These are phyloP conservation scores for Scheffersomyces segobiensis DNA, from an alignment of 1,139 yeast species.

Conservation along the genomic window DNA sequence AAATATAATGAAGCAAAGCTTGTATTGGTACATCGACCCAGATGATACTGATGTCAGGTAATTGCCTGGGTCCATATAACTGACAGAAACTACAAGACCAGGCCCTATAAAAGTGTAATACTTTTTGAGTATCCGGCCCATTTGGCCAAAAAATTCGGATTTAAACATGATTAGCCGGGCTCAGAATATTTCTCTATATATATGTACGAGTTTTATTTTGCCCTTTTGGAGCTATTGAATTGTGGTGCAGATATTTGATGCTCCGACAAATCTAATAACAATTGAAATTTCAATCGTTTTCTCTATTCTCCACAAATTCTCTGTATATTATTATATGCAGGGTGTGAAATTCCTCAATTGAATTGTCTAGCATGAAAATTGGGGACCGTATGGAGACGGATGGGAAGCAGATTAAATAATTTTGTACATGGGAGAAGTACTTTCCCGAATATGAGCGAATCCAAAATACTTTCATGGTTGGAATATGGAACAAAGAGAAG, in stretches of 20 bases:
- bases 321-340: not conserved
- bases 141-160: not conserved
- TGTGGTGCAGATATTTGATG: not conserved
- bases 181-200: not conserved
- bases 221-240: not conserved
- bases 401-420: not conserved
- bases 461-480: not conserved
- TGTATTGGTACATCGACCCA: constrained; percentile 71
- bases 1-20: constrained; percentile 60
- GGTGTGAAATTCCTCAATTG: too few relatives aligned
- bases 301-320: not conserved
- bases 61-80: constrained; percentile 83
- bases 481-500: not conserved
- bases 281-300: not conserved
- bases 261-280: not conserved
- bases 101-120: constrained; percentile 73
- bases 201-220: not conserved
- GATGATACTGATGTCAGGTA: constrained; percentile 79
- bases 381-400: too few relatives aligned
- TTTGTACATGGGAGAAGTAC: not conserved
- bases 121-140: constrained; percentile 29
- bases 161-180: not conserved
- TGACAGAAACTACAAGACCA: constrained; percentile 73
- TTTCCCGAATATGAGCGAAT: not conserved
- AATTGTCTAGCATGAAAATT: too few relatives aligned